Base-by-base conservation (phyloP, 441 rosid species). In the Aquilaria agallochum region DNA sequence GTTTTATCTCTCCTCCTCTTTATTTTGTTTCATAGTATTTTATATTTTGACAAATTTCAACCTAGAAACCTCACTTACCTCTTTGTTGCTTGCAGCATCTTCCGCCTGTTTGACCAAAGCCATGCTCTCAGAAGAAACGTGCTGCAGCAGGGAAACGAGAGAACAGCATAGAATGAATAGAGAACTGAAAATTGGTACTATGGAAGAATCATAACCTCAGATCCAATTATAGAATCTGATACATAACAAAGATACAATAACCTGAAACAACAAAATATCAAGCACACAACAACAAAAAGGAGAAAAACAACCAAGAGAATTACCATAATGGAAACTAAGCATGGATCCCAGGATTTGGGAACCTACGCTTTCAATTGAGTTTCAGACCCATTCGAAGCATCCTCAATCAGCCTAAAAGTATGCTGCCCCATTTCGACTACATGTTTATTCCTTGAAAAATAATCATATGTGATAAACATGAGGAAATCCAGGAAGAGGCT, bases 391-490 rank as follows among this genome's bases (percentile, higher is more conserved):
- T 52, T 48, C 14, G 47, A 69, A 66, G 59, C 68, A 63, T n/a
- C 47, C 56, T 69, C 70, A 62, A 56, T 57, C 64, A 72, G 62
- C 58, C 62, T 33, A 69, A 66, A 52, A 20, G 71, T 59, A 50
- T 56, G 58, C 31, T 57, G 67, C 55, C 58, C 46, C 46, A 36
- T 64, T 56, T 74, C 62, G 58, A n/a, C n/a, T 3, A 52, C 55
- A 57, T 33, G 54, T 70, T 68, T 77, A 64, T 48, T 70, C 66
- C 82, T 80, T 54, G 63, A 59, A 64, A 88, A 71, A 77, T 72
- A 85, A 52, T 80, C 80, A 14, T 75, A 85, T 11, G 89, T 81
- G 33, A 81, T 71, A 74, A 78, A 79, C 95, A 88, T 88, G 62
- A 88, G 81, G 71, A 79, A 83, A 70, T 88, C 91, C 60, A 88